Evolutionary conservation across 257 asterid genomes (phyloP).

Genomic region (Rubia yunnanensis): DNA sequence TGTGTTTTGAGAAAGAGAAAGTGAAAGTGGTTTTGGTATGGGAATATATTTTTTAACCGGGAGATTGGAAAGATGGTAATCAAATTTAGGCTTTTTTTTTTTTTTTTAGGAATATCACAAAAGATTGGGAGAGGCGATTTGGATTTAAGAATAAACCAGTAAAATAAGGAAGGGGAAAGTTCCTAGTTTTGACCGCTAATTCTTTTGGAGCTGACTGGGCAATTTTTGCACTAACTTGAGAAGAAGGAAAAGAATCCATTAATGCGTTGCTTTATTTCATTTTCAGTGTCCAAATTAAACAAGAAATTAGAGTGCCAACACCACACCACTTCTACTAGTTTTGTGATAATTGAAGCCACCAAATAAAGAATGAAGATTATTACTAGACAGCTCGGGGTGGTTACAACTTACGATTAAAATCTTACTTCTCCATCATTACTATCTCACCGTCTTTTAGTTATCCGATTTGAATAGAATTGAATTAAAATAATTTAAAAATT

Average conservation of each 20-base stretch:
- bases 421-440: neutral
- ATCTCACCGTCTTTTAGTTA: no score
- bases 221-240: neutral
- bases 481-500: no score
- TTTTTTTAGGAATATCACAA: neutral
- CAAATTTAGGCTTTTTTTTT: neutral
- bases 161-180: neutral
- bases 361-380: neutral
- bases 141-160: neutral
- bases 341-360: neutral
- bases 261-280: neutral
- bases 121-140: neutral
- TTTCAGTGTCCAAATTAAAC: neutral
- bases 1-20: no score
- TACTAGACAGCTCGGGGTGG: slow-evolving; percentile 1
- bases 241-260: neutral
- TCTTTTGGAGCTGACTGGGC: neutral
- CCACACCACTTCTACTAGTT: neutral
- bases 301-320: neutral
- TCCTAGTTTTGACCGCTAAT: neutral
- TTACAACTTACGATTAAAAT: neutral
- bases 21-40: neutral
- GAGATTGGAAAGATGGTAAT: no score
- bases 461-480: no score
- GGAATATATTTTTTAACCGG: no score